Evolutionary conservation across 2,329 filamentous ascomycete genomes (phyloP).

Genomic region (Penicillium sp.): DNA sequence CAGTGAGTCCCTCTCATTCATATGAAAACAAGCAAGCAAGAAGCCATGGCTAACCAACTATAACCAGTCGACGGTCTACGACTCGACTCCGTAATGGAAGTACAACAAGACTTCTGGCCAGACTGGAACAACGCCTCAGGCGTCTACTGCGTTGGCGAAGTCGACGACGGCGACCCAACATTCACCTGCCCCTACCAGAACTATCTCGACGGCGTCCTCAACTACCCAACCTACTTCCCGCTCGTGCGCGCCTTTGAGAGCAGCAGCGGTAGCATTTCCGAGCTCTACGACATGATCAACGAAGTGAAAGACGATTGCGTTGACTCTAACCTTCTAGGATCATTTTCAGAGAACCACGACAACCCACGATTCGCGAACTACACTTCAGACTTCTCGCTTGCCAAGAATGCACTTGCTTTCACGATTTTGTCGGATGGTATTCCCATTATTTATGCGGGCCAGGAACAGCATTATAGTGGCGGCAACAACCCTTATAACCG

Average conservation of each 20-base stretch:
- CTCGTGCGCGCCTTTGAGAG: constrained; percentile 34
- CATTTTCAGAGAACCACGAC: constrained; percentile 61
- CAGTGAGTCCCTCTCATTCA: constrained; percentile 52
- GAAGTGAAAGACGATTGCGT: constrained; percentile 30
- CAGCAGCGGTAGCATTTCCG: constrained; percentile 30
- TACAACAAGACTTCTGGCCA: constrained; percentile 45
- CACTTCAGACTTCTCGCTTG: constrained; percentile 38
- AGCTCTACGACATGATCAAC: constrained; percentile 33
- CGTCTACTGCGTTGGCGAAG: constrained; percentile 49
- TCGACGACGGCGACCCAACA: constrained; percentile 37
- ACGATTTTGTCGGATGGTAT: constrained; percentile 59
- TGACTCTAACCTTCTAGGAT: constrained; percentile 49
- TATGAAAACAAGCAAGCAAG: neutral
- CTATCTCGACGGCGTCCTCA: constrained; percentile 45
- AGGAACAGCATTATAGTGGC: constrained; percentile 59
- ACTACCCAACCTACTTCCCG: constrained; percentile 43
- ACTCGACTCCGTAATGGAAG: constrained; percentile 50
- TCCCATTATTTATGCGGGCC: constrained; percentile 64
- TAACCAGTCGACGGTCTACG: constrained; percentile 47
- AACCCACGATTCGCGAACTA: constrained; percentile 51
- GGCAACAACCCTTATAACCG: constrained; percentile 50
- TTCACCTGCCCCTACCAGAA: constrained; percentile 45
- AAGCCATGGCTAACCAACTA: neutral
- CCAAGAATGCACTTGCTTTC: constrained; percentile 61
- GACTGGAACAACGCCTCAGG: constrained; percentile 39